phyloP scores from a whole-genome alignment of 2,329 filamentous ascomycete genomes.

The Fusarium graminum region DNA sequence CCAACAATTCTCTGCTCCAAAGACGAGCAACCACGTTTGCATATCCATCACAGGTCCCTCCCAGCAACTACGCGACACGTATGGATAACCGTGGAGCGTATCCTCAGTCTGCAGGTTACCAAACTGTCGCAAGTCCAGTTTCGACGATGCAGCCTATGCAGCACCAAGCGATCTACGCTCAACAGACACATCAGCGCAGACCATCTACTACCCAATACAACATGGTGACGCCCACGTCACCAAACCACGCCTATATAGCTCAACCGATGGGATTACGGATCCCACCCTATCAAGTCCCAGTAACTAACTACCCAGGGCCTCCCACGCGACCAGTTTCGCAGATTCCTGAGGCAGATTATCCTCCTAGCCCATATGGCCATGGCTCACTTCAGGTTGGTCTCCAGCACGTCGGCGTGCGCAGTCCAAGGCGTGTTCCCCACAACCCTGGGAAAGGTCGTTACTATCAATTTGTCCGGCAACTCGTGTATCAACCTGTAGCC shows the following conservation, averaged over 20 bases:
- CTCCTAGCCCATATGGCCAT: constrained; percentile 57
- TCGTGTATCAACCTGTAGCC: constrained; percentile 62
- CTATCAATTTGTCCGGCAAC: constrained; percentile 70
- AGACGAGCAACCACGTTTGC: constrained; percentile 31
- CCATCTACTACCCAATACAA: constrained; percentile 15
- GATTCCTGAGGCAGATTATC: constrained; percentile 54
- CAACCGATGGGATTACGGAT: constrained; percentile 3
- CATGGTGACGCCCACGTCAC: background rate
- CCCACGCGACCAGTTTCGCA: constrained; percentile 5
- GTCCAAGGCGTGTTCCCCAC: constrained; percentile 60
- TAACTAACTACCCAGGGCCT: background rate
- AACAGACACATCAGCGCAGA: constrained; percentile 8
- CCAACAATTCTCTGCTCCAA: constrained; percentile 18
- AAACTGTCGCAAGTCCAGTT: constrained; percentile 10
- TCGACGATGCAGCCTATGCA: constrained; percentile 29
- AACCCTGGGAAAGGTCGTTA: constrained; percentile 52
- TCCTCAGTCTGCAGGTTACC: constrained; percentile 18
- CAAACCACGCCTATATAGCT: constrained; percentile 11
- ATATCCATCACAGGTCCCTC: constrained; percentile 29
- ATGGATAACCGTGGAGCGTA: constrained; percentile 6
- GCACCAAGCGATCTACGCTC: constrained; percentile 12
- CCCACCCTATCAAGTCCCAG: constrained; percentile 15
- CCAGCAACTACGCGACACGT: constrained; percentile 9
- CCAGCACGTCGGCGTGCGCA: constrained; percentile 62
- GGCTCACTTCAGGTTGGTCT: constrained; percentile 59